A percentile compares a stretch with the other conserved stretches of the same genome.
These are phyloP conservation scores for Knoxdaviesia proteae DNA, from an alignment of 2,329 filamentous ascomycete genomes.

Conservation along the genomic window DNA sequence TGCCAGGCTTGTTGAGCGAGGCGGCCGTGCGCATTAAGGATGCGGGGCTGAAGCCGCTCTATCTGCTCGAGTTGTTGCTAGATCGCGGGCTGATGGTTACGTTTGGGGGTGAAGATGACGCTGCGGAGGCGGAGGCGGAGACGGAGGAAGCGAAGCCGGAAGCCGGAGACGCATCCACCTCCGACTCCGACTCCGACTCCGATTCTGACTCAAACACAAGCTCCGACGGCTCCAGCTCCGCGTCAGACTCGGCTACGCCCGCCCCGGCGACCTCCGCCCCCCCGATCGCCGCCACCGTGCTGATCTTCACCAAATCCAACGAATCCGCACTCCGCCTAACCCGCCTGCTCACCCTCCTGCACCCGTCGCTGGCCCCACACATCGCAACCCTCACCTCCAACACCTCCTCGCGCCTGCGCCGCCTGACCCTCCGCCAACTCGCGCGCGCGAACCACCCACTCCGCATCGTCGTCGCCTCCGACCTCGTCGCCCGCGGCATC, in stretches of 20 bases:
- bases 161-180: constrained; percentile 4
- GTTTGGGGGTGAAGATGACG: too few relatives aligned
- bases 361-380: constrained; percentile 31
- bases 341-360: constrained; percentile 50
- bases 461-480: constrained; percentile 69
- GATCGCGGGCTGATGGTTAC: constrained; percentile 6
- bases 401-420: constrained; percentile 48
- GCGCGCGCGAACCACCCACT: constrained; percentile 41
- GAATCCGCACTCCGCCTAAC: constrained; percentile 74
- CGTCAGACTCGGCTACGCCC: constrained; percentile 11
- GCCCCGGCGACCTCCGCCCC: constrained; percentile 5
- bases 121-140: too few relatives aligned
- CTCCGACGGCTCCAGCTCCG: constrained; percentile 14
- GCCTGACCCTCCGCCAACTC: constrained; percentile 48
- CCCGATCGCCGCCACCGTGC: constrained; percentile 19
- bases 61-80: constrained; percentile 57
- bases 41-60: constrained; percentile 50
- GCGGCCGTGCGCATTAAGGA: constrained; percentile 47
- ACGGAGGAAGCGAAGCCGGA: too few relatives aligned
- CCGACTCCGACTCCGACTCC: constrained; percentile 8
- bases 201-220: constrained; percentile 12
- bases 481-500: constrained; percentile 80
- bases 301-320: constrained; percentile 84
- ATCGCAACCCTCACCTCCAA: constrained; percentile 60
- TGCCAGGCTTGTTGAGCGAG: constrained; percentile 47